A percentile compares a stretch with the other conserved stretches of the same genome.
Conservation (phyloP, 208 protist genomes). For the Leishmania arabica region DNA sequence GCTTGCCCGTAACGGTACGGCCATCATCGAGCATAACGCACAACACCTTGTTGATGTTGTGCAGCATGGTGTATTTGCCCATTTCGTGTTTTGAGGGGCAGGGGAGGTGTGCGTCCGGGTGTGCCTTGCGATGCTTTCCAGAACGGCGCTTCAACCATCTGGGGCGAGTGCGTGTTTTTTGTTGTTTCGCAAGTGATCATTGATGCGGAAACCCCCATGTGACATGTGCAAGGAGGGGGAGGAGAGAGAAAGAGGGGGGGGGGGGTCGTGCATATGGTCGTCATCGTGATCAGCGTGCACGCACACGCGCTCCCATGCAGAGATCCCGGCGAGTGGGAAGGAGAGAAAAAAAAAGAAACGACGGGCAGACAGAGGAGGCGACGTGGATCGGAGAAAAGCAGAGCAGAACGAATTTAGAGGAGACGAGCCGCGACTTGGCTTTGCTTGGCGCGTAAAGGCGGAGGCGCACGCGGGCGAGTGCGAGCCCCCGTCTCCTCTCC, state of each 20-base stretch:
- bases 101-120: background rate
- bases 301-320: background rate
- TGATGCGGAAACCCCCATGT: background rate
- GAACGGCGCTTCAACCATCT: background rate
- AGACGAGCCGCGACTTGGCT: background rate
- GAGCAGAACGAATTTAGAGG: background rate
- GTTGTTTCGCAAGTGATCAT: background rate
- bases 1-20: conserved; percentile 70
- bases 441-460: background rate
- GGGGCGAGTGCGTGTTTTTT: background rate
- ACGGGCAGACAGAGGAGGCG: background rate
- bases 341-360: background rate
- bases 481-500: background rate
- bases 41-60: conserved; percentile 86
- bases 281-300: background rate
- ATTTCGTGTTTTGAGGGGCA: conserved; percentile 30
- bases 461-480: background rate
- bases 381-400: background rate
- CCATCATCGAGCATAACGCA: conserved; percentile 71
- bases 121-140: background rate
- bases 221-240: background rate
- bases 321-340: background rate
- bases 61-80: conserved; percentile 73
- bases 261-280: background rate
- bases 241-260: background rate